Evolutionary conservation across 2,329 filamentous ascomycete species (phyloP), one percentile per base, ranked within the genome.

Genomic region (Colletotrichum truncatum): DNA sequence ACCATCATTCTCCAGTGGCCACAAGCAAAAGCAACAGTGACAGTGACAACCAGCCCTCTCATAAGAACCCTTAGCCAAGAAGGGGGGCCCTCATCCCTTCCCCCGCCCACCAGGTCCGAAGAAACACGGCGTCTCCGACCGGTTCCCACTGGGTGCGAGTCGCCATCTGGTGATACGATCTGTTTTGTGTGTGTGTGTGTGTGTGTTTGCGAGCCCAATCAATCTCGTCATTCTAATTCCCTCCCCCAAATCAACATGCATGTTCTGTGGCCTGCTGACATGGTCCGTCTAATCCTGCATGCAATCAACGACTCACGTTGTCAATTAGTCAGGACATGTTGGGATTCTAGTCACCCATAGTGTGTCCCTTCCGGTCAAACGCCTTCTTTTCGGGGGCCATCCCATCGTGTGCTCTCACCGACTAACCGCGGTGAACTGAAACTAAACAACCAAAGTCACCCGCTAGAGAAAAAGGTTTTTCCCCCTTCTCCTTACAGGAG

Each of bases 41-140:
- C n/a, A n/a, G n/a, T n/a, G n/a, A n/a, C n/a, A n/a, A n/a, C n/a
- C n/a, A n/a, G n/a, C n/a, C n/a, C n/a, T n/a, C n/a, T n/a, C n/a
- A n/a, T n/a, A n/a, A n/a, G n/a, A n/a, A n/a, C n/a, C n/a, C n/a
- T n/a, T n/a, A n/a, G n/a, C n/a, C n/a, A n/a, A n/a, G n/a, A n/a
- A n/a, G n/a, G n/a, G n/a, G n/a, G n/a, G n/a, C n/a, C n/a, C n/a
- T n/a, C n/a, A n/a, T n/a, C n/a, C n/a, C n/a, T n/a, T n/a, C n/a
- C n/a, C 34, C 14, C 54, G 30, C 48, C 18, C 38, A 25, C 45
- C 43, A 16, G 34, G 34, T 41, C 32, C 23, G 32, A 46, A 38
- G 21, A 23, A 21, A 12, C 36, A 21, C 57, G 63, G 51, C 57
- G 57, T 66, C 49, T 39, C 57, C 63, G 57, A 45, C 49, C 16